Base-by-base conservation (phyloP, 176 grass and related monocot genomes). In the Dactylis glomerata region DNA sequence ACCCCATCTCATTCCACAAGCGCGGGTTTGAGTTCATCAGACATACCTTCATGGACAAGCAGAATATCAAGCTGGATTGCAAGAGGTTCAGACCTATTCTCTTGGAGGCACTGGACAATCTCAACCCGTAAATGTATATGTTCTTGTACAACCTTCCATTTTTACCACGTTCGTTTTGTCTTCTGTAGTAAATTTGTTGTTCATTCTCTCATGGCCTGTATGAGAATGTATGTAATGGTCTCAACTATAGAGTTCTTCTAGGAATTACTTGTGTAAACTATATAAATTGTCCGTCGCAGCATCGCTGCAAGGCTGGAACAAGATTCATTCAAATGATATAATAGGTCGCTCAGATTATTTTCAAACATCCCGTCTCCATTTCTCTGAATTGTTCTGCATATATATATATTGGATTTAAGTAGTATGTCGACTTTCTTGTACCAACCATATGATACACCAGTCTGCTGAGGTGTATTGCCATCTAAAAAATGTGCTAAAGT, bases 31-130 rank as follows among this genome's bases (percentile, higher is more conserved):
- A 51, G 20, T 90, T 30, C 50, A 81, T 93, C 26, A 56, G 80
- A 22, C 85, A 82, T 34, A 89, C 89, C n/a, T 96, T 93, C 87
- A 85, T 96, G 80, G 92, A 93, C 22, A 94, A 93, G 47, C 94
- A 94, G 74, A 97, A 92, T 56, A 90, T 97, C 27, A 97, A 84
- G 84, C 78, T 97, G 26, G 90, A 97, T 62, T 84, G 88, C 76
- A 83, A 83, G 6, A 88, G 90, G 78, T 94, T 97, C 77, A 97
- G 72, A 89, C 87, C 82, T 37, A 38, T 89, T 65, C 84, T 97
- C 28, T 54, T 92, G 83, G 92, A 84, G 75, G 86, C 90, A 42
- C 83, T 94, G 26, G 74, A 87, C 46, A 92, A 93, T 62, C 95
- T 95, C 64, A 95, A 89, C 38, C 80, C 84, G 11, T 97, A 71